Percentiles rank a stretch among this genome's conserved stretches.
phyloP scores from a whole-genome alignment of 2,329 filamentous ascomycete genomes.

The Cytospora mali region DNA sequence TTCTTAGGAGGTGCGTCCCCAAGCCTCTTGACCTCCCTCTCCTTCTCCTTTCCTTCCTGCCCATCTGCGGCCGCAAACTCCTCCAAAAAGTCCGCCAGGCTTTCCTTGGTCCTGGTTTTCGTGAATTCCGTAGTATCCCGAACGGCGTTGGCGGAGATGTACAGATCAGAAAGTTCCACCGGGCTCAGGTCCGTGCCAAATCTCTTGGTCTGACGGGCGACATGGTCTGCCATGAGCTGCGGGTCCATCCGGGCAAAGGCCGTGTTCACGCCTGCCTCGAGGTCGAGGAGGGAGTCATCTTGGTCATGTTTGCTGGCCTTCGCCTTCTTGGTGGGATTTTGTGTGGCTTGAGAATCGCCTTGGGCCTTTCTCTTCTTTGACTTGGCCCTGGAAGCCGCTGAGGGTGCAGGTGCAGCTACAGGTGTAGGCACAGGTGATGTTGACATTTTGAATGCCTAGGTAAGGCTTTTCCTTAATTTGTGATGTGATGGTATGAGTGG shows the following conservation, averaged over 20 bases:
- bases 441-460: conserved; percentile 15
- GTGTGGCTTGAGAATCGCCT: conserved; percentile 36
- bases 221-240: conserved; percentile 79
- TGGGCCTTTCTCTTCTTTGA: conserved; percentile 61
- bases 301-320: conserved; percentile 49
- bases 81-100: conserved; percentile 80
- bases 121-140: conserved; percentile 78
- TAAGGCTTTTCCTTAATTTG: conserved; percentile 8
- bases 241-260: conserved; percentile 82
- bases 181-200: conserved; percentile 81
- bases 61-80: conserved; percentile 49
- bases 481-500: background rate
- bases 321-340: conserved; percentile 42
- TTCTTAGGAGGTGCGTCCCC: conserved; percentile 67
- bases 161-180: conserved; percentile 81
- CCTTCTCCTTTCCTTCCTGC: conserved; percentile 7
- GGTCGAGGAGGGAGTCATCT: conserved; percentile 62
- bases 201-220: conserved; percentile 75
- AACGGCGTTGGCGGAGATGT: conserved; percentile 75
- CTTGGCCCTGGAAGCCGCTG: conserved; percentile 34
- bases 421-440: conserved; percentile 13
- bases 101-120: conserved; percentile 66
- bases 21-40: conserved; percentile 54
- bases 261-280: conserved; percentile 75
- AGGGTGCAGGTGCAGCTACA: conserved; percentile 3